phyloP scores from a whole-genome alignment of 805 yeast genomes.

The baker's yeast (Saccharomyces cerevisiae) region DNA sequence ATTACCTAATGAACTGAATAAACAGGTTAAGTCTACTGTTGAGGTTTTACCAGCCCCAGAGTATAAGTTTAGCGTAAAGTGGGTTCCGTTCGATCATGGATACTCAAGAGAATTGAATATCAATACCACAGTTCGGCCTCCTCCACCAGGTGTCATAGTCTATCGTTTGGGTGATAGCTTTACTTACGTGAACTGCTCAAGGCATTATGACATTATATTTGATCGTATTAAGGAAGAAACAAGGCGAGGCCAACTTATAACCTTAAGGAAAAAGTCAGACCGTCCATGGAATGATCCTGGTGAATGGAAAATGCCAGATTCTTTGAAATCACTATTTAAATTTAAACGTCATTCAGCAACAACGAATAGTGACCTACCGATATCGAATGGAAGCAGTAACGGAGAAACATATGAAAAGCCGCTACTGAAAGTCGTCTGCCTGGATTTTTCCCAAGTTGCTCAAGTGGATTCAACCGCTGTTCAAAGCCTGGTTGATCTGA shows the following conservation, averaged over 20 bases:
- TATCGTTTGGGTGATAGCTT: conserved; percentile 79
- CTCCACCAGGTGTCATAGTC: conserved; percentile 90
- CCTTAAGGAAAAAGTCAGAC: conserved; percentile 35
- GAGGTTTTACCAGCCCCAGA: conserved; percentile 2
- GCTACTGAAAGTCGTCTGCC: conserved; percentile 56
- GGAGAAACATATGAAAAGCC: conserved; percentile 47
- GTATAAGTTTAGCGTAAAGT: conserved; percentile 44
- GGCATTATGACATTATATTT: conserved; percentile 59
- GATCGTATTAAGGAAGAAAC: conserved; percentile 60
- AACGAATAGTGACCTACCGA: conserved; percentile 7
- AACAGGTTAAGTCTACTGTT: conserved; percentile 14
- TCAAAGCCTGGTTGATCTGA: conserved; percentile 68
- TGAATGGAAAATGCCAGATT: conserved; percentile 34
- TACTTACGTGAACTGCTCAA: conserved; percentile 72
- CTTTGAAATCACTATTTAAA: conserved; percentile 12
- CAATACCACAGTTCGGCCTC: conserved; percentile 52
- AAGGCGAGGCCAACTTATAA: conserved; percentile 45
- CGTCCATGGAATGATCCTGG: conserved; percentile 93
- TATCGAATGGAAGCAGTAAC: background rate
- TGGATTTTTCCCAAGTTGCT: conserved; percentile 74
- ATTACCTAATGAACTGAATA: conserved; percentile 22
- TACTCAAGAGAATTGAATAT: conserved; percentile 43
- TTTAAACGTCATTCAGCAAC: conserved; percentile 15
- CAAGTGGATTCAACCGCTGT: conserved; percentile 76
- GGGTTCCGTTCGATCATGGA: conserved; percentile 52